Evolutionary conservation across 2,329 filamentous ascomycete species (phyloP).

Genomic region (Penicillium sp.): DNA sequence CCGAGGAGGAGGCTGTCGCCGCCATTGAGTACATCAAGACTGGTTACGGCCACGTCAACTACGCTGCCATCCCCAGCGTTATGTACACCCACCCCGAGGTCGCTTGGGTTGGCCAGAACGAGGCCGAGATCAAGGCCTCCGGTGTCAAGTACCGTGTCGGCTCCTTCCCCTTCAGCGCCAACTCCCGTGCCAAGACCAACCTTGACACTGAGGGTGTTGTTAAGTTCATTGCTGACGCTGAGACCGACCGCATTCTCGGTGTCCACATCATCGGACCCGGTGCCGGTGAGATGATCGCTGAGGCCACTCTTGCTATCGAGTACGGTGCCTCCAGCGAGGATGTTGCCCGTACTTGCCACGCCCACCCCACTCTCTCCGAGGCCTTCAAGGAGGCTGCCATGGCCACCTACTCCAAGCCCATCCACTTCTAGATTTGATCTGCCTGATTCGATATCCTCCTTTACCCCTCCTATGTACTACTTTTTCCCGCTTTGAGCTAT

Average conservation of each 20-base stretch:
- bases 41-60: conserved; percentile 98
- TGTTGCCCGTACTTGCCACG: conserved; percentile 91
- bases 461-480: conserved; percentile 24
- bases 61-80: conserved; percentile 93
- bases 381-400: conserved; percentile 99
- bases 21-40: conserved; percentile 97
- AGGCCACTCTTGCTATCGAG: conserved; percentile 91
- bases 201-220: conserved; percentile 93
- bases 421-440: conserved; percentile 72
- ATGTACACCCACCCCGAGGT: conserved; percentile 99
- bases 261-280: conserved; percentile 96
- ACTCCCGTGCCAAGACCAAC: conserved; percentile 99
- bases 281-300: conserved; percentile 98
- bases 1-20: conserved; percentile 95
- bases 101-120: conserved; percentile 96
- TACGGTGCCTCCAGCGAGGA: conserved; percentile 96
- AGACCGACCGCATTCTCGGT: conserved; percentile 93
- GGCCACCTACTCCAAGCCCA: conserved; percentile 92
- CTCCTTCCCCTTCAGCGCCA: conserved; percentile 95
- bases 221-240: conserved; percentile 93
- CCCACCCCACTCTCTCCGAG: conserved; percentile 92
- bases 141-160: conserved; percentile 91
- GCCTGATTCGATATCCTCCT: conserved; percentile 24
- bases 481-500: conserved; percentile 36
- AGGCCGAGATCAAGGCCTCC: conserved; percentile 88